These are phyloP conservation scores for Sparassis latifolia DNA, from an alignment of 1,284 basidiomycete genomes.

Conservation along the genomic window DNA sequence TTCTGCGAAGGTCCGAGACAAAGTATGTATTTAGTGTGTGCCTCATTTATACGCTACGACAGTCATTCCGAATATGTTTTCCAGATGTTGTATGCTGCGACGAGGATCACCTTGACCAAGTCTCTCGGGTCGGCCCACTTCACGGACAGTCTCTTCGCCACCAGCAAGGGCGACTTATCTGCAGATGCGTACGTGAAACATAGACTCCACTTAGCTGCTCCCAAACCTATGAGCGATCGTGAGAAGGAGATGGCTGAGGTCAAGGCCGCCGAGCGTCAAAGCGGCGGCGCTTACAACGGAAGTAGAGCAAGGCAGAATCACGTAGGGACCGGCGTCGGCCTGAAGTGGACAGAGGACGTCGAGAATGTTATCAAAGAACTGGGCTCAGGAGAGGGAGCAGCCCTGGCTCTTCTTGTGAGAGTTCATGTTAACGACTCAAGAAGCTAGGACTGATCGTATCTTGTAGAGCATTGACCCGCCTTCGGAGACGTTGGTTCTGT, in stretches of 20 bases:
- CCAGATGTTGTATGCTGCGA: constrained; percentile 92
- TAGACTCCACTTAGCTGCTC: constrained; percentile 63
- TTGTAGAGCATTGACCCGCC: constrained; percentile 55
- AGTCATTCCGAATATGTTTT: neutral
- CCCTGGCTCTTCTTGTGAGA: constrained; percentile 62
- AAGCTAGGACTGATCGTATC: neutral
- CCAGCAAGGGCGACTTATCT: constrained; percentile 62
- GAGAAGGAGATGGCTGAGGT: constrained; percentile 79
- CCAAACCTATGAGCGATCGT: constrained; percentile 72
- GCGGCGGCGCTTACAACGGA: constrained; percentile 47
- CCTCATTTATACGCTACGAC: neutral
- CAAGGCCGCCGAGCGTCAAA: constrained; percentile 60
- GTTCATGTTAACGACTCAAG: neutral
- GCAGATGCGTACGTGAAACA: constrained; percentile 70
- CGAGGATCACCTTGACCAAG: constrained; percentile 67
- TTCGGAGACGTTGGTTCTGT: constrained; percentile 49
- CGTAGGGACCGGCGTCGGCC: constrained; percentile 49
- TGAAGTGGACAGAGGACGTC: constrained; percentile 60
- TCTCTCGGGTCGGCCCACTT: constrained; percentile 73
- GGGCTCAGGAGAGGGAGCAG: constrained; percentile 39
- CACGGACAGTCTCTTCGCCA: constrained; percentile 78
- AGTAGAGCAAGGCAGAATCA: constrained; percentile 49
- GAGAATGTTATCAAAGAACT: constrained; percentile 58
- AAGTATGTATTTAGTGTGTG: constrained; percentile 36
- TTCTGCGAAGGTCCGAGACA: constrained; percentile 66